Evolutionary conservation across 2,329 filamentous ascomycete genomes (phyloP).

Genomic region (Cryphonectria carpinicola): DNA sequence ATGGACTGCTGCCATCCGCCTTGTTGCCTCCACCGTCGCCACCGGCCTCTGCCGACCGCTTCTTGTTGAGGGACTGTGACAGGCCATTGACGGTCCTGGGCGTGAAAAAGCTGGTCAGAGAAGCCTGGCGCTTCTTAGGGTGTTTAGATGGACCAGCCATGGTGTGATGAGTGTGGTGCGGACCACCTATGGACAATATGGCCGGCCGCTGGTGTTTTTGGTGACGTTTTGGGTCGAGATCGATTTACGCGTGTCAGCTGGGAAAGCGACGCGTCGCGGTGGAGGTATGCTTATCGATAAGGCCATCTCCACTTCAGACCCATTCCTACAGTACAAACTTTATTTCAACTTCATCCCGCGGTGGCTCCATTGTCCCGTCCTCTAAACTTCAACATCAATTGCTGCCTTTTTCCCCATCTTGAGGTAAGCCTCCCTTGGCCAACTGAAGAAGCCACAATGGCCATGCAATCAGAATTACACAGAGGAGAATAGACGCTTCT

Average conservation of each 20-base stretch:
- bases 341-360: conserved; percentile 12
- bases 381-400: not conserved
- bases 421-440: not conserved
- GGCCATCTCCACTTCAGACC: not conserved
- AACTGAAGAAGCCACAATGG: not conserved
- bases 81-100: conserved; percentile 59
- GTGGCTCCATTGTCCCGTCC: not conserved
- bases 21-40: conserved; percentile 11
- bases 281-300: conserved; percentile 11
- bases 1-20: conserved; percentile 30
- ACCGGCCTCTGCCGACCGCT: conserved; percentile 29
- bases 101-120: conserved; percentile 85
- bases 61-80: conserved; percentile 26
- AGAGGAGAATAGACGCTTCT: not conserved
- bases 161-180: conserved; percentile 2
- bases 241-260: conserved; percentile 15
- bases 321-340: not conserved
- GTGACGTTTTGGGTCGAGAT: not conserved
- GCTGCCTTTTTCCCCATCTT: not conserved
- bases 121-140: conserved; percentile 71
- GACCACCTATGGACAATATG: not conserved
- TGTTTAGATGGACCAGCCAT: conserved; percentile 48
- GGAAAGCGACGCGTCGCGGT: conserved; percentile 15
- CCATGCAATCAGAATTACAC: not conserved
- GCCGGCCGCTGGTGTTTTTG: not conserved